Conservation (phyloP, 1,284 basidiomycete species). For the Ustilago nuda region DNA sequence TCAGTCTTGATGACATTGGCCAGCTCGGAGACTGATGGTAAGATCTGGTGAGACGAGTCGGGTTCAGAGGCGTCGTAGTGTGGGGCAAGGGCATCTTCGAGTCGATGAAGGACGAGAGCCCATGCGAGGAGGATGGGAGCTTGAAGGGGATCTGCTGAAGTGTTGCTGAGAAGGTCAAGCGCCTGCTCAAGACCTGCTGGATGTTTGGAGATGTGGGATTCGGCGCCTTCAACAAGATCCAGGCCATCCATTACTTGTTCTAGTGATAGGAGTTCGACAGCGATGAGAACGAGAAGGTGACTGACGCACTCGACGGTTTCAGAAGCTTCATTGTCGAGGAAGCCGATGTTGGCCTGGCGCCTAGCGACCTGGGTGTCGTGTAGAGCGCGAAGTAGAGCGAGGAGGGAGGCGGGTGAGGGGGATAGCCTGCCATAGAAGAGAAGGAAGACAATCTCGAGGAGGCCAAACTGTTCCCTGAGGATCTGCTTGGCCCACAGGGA, state of each 20-base stretch:
- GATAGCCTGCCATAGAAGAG: constrained; percentile 82
- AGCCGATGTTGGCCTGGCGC: constrained; percentile 76
- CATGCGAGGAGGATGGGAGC: constrained; percentile 80
- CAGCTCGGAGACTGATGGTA: constrained; percentile 18
- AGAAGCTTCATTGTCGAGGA: constrained; percentile 77
- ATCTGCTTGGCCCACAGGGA: constrained; percentile 83
- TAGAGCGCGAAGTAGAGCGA: constrained; percentile 76
- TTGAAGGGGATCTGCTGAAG: constrained; percentile 74
- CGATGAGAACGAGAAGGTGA: constrained; percentile 80
- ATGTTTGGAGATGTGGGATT: constrained; percentile 30
- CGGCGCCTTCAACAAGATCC: constrained; percentile 21
- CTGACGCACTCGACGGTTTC: constrained; percentile 78
- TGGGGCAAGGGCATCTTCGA: constrained; percentile 61
- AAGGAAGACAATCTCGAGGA: constrained; percentile 86
- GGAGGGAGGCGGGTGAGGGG: constrained; percentile 76
- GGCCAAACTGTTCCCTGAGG: constrained; percentile 79
- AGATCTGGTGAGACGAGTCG: constrained; percentile 45
- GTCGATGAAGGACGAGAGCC: constrained; percentile 76
- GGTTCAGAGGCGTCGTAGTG: constrained; percentile 45
- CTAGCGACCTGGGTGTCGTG: constrained; percentile 78
- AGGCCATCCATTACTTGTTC: constrained; percentile 76
- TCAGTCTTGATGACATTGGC: constrained; percentile 46
- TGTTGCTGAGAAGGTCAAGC: constrained; percentile 75
- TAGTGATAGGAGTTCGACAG: constrained; percentile 82
- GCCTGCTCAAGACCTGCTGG: constrained; percentile 37